Evolutionary conservation across 768 basidiomycete species (phyloP).

Genomic region (Mycena vulgaris): DNA sequence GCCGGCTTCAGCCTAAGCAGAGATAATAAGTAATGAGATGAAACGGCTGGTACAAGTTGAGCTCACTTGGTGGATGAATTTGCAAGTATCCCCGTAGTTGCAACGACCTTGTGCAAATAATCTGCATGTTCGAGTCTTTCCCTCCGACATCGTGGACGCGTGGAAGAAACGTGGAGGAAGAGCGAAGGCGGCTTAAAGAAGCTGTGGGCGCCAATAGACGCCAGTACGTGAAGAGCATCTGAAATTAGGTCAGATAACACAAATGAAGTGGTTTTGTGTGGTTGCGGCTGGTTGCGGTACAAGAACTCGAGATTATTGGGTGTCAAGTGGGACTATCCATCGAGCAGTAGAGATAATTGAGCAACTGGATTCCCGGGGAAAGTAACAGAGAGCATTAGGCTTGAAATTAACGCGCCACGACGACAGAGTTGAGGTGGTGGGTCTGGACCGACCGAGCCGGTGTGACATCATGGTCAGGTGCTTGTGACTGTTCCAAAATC

Average conservation of each 20-base stretch:
- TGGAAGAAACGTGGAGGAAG: neutral
- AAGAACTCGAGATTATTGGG: too few species aligned
- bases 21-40: neutral
- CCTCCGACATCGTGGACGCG: slow-evolving; percentile 15
- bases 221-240: slow-evolving; percentile 2
- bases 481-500: slow-evolving; percentile 3
- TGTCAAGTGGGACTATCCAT: too few species aligned
- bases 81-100: slow-evolving; percentile 31
- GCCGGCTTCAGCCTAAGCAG: neutral
- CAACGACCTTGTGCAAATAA: slow-evolving; percentile 27
- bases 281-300: neutral
- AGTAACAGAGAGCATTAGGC: too few species aligned
- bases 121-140: slow-evolving; percentile 20
- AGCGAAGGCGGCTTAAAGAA: slow-evolving; percentile 33
- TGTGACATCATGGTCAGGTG: neutral
- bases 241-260: neutral
- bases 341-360: too few species aligned
- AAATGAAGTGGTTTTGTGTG: neutral
- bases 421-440: too few species aligned
- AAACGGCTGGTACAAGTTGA: neutral
- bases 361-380: too few species aligned
- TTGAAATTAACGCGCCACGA: too few species aligned
- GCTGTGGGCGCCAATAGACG: slow-evolving; percentile 5
- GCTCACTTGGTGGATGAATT: slow-evolving; percentile 27
- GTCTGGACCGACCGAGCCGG: too few species aligned